These are phyloP conservation scores for Colletotrichum endophyticum DNA, from an alignment of 2,329 filamentous ascomycete species.

Conservation along the genomic window DNA sequence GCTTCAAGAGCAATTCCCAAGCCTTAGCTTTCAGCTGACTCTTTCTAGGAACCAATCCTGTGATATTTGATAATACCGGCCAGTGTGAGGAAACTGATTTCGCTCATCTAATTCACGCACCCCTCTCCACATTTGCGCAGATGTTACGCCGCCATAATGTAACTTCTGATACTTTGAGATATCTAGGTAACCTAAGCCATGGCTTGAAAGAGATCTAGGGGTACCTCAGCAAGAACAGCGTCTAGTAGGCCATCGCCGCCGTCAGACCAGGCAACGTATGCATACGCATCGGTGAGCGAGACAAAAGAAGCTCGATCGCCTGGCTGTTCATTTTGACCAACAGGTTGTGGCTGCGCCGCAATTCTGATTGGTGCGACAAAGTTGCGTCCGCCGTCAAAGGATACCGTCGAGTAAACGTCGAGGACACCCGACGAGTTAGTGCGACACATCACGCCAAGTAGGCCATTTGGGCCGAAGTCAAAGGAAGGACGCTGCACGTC, in stretches of 20 bases:
- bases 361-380: background rate
- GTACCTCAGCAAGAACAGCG: background rate
- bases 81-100: background rate
- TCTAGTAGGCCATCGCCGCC: background rate
- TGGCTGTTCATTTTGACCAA: background rate
- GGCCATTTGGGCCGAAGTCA: background rate
- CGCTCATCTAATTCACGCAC: background rate
- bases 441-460: background rate
- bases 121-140: background rate
- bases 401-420: background rate
- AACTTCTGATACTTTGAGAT: background rate
- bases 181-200: background rate
- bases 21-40: background rate
- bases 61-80: background rate
- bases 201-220: background rate
- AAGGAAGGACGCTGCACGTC: background rate
- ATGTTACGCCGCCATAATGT: background rate
- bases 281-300: background rate
- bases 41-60: background rate
- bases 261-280: background rate
- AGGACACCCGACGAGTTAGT: background rate
- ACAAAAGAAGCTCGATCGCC: background rate
- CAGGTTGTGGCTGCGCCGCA: background rate
- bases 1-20: rapidly evolving
- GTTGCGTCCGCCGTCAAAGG: background rate